Percentiles rank a stretch among this genome's conserved stretches.
Conservation (phyloP, 2,329 filamentous ascomycete genomes). For the Davidsoniella virescens region DNA sequence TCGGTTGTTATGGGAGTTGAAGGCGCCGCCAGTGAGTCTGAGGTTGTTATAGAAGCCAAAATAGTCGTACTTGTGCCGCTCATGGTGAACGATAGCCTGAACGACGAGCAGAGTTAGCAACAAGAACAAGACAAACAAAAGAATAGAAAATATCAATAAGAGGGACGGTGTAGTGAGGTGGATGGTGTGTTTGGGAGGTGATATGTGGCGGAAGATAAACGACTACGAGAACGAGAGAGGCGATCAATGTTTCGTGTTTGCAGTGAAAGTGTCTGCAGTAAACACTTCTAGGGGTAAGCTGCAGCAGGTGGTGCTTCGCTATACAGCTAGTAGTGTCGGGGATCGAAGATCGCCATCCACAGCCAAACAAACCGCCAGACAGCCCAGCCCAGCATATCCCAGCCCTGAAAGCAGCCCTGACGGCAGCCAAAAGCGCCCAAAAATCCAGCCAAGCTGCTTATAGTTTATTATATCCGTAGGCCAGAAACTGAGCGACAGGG, state of each 20-base stretch:
- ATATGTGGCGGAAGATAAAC: background rate
- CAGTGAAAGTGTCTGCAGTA: background rate
- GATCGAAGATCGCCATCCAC: constrained; percentile 1
- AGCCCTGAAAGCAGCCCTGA: no score
- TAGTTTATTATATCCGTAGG: background rate
- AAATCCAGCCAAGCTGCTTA: background rate
- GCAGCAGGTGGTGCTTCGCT: background rate
- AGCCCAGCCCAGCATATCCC: no score
- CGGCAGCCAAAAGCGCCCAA: no score
- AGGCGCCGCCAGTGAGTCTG: background rate
- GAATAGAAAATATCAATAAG: background rate
- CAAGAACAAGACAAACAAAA: background rate
- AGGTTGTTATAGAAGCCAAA: background rate
- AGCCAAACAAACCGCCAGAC: no score
- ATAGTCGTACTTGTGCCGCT: no score
- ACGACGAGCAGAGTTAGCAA: background rate
- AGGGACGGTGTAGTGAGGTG: background rate
- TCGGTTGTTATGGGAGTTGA: constrained; percentile 8
- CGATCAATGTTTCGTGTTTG: constrained; percentile 2
- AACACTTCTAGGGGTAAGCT: constrained; percentile 1
- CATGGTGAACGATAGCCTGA: background rate
- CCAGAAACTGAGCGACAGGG: background rate
- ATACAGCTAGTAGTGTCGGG: background rate
- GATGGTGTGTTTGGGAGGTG: background rate
- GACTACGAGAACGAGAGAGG: background rate